Conservation (phyloP, 2,329 filamentous ascomycete genomes). For the Didymosphaeria variabile region DNA sequence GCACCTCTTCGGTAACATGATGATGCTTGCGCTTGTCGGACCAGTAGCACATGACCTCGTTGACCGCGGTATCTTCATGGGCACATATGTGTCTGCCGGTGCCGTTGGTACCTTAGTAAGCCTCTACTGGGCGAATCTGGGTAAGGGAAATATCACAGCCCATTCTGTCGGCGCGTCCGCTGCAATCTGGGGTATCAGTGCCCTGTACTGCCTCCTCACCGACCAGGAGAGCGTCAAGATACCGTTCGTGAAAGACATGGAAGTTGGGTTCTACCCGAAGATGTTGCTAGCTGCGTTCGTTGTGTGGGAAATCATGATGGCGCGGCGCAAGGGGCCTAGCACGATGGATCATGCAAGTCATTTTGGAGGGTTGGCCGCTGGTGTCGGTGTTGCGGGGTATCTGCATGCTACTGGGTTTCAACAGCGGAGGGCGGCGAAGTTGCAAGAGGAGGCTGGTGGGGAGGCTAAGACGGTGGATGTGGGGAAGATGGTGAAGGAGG, state of each 20-base stretch:
- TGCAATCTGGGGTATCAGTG: slow-evolving; percentile 44
- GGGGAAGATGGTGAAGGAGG: slow-evolving; percentile 34
- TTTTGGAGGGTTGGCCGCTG: slow-evolving; percentile 45
- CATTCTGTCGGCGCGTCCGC: slow-evolving; percentile 46
- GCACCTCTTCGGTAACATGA: slow-evolving; percentile 71
- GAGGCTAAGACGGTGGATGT: slow-evolving; percentile 35
- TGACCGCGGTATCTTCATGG: slow-evolving; percentile 45
- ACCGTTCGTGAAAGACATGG: slow-evolving; percentile 39
- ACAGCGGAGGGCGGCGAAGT: slow-evolving; percentile 23
- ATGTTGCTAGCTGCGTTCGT: slow-evolving; percentile 40
- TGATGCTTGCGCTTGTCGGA: slow-evolving; percentile 72
- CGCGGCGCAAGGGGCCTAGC: slow-evolving; percentile 16
- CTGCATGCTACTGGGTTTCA: slow-evolving; percentile 37
- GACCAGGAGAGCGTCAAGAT: slow-evolving; percentile 43
- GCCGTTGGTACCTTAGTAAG: slow-evolving; percentile 41
- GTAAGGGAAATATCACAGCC: slow-evolving; percentile 35
- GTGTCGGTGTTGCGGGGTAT: slow-evolving; percentile 36
- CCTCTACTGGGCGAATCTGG: slow-evolving; percentile 47
- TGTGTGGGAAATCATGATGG: slow-evolving; percentile 32
- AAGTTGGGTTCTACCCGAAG: slow-evolving; percentile 42
- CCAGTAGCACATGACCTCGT: slow-evolving; percentile 52
- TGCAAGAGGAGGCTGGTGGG: slow-evolving; percentile 23
- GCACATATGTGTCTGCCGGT: slow-evolving; percentile 46
- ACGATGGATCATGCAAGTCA: slow-evolving; percentile 49
- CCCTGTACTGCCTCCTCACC: slow-evolving; percentile 43